Evolutionary conservation across 108 stramenopile genomes (phyloP), one percentile per base, ranked within the genome.

Genomic region (Cyclotella choctawhatcheeana): DNA sequence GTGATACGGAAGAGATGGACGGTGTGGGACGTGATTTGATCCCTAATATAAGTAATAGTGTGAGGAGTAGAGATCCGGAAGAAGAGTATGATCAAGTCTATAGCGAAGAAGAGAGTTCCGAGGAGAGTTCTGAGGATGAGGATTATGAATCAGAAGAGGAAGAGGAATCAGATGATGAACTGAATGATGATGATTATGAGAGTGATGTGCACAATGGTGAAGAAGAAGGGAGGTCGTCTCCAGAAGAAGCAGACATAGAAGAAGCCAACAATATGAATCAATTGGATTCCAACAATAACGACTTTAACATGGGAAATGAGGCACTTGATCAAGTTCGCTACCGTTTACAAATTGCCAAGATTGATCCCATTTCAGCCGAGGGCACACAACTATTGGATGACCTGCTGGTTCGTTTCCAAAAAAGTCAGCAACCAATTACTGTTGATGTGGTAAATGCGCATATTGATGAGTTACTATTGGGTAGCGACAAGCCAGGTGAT

Each of bases 261-360:
- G 65, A 52, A 34, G 65, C 27, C 20, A 27, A 2, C 31, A 54
- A 13, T 14, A 34, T 2, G 37, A 68, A 30, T 0, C 35, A 48
- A 40, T 8, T 8, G 37, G 17, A 43, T n/a, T 18, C 34, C 58
- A 35, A 59, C 8, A 35, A 31, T 27, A 55, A 61, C 54, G 53
- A 59, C 33, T 69, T 77, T 54, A 62, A 77, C 16, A 56, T 77
- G 31, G 68, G 61, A 25, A 63, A 77, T 62, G 68, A 77, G 43
- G 67, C 76, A 32, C 35, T 77, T n/a, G 61, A 77, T 30, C 76
- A 77, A 32, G 62, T 77, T 64, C 67, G 76, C 10, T 77, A 77
- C 59, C 60, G 76, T 2, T 56, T 77, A 34, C 47, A 69, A 40
- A 58, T 62, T 63, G 76, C 76, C 26, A 69, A 69, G 26, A 69